phyloP scores from a whole-genome alignment of 2,329 filamentous ascomycete species.

The Calonectria henricotiae region DNA sequence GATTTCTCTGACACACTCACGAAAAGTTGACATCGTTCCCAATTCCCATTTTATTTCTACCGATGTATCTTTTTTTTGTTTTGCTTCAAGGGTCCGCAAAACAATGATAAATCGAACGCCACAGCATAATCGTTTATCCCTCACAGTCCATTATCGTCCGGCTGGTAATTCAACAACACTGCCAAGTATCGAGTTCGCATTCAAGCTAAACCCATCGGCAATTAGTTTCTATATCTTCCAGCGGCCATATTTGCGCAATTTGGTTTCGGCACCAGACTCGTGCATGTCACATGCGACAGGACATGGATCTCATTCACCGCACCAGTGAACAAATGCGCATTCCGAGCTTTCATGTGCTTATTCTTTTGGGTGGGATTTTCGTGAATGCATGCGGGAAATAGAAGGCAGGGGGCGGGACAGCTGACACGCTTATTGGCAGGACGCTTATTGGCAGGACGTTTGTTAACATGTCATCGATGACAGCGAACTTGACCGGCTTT shows the following conservation, averaged over 20 bases:
- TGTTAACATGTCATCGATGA: too few relatives aligned
- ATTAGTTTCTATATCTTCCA: not conserved
- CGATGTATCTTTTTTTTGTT: not conserved
- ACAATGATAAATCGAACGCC: too few relatives aligned
- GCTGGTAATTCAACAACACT: too few relatives aligned
- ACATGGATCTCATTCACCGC: not conserved
- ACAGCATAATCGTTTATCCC: too few relatives aligned
- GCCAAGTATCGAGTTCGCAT: not conserved
- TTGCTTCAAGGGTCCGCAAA: not conserved
- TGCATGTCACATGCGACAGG: not conserved
- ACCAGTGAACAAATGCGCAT: not conserved
- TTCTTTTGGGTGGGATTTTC: not conserved
- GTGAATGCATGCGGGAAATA: not conserved
- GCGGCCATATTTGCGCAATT: not conserved
- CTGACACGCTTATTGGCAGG: too few relatives aligned
- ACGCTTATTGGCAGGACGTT: too few relatives aligned
- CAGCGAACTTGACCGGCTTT: too few relatives aligned
- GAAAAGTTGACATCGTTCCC: not conserved
- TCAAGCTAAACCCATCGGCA: not conserved
- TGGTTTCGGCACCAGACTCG: too few relatives aligned
- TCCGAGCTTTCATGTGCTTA: conserved; percentile 17
- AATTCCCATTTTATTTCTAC: not conserved
- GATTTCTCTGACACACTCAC: not conserved
- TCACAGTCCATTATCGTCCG: not conserved
- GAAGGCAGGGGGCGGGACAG: too few relatives aligned